Evolutionary conservation across 345 rosid species (phyloP).

Genomic region (Eucalyptus leucophloia): DNA sequence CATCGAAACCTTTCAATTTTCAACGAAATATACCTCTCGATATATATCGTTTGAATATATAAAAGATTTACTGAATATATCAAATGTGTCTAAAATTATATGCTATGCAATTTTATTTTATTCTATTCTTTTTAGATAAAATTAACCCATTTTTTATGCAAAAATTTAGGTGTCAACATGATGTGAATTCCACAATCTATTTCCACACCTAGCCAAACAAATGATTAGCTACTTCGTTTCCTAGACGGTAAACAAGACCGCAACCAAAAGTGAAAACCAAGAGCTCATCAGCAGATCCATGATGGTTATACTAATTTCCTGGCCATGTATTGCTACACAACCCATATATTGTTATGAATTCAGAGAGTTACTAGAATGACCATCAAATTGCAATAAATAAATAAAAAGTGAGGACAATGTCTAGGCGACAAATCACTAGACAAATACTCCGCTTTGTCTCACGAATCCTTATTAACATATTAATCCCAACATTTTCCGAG

Average conservation of each 20-base stretch:
- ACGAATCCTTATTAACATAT: background rate
- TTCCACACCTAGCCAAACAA: background rate
- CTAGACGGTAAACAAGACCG: background rate
- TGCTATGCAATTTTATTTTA: no score
- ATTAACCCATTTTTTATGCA: no score
- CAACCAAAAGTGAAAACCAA: background rate
- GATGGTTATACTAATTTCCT: background rate
- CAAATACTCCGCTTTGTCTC: background rate
- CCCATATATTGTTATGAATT: background rate
- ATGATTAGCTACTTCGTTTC: background rate
- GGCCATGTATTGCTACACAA: background rate
- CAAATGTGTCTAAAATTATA: no score
- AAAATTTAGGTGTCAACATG: no score
- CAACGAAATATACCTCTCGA: no score
- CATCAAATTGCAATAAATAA: background rate
- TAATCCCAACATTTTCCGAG: background rate
- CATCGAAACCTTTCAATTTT: no score
- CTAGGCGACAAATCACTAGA: background rate
- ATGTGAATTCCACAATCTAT: background rate
- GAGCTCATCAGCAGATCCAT: background rate
- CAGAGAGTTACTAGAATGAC: background rate
- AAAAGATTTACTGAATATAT: no score
- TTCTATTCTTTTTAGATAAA: no score
- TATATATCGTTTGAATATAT: no score
- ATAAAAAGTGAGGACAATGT: background rate